These are phyloP conservation scores for Amanita fuliginea DNA, from an alignment of 768 basidiomycete species.

Conservation along the genomic window DNA sequence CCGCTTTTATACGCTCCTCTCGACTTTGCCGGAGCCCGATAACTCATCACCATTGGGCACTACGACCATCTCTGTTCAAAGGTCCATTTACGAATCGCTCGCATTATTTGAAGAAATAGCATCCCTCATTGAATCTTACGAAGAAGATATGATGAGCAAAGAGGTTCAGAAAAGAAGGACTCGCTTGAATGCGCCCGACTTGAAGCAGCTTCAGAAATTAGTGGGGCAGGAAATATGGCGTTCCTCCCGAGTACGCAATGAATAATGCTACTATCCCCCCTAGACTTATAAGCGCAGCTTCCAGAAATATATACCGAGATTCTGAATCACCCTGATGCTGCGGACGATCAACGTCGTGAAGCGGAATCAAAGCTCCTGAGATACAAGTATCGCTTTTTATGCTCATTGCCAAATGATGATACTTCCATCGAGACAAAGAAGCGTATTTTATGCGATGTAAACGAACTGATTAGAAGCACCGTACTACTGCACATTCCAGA, in stretches of 20 bases:
- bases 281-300: conserved; percentile 31
- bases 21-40: conserved; percentile 61
- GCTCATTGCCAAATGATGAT: conserved; percentile 37
- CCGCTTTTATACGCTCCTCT: conserved; percentile 47
- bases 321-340: conserved; percentile 69
- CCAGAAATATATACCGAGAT: conserved; percentile 67
- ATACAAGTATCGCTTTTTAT: conserved; percentile 51
- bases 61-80: conserved; percentile 44
- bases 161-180: conserved; percentile 74
- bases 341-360: conserved; percentile 67
- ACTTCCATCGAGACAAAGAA: conserved; percentile 29
- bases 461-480: conserved; percentile 63
- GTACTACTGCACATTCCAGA: conserved; percentile 69
- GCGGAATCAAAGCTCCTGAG: conserved; percentile 69
- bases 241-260: conserved; percentile 40
- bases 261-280: neutral
- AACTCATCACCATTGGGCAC: conserved; percentile 62
- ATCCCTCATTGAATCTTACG: conserved; percentile 47
- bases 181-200: conserved; percentile 57
- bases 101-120: conserved; percentile 66
- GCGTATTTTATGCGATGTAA: conserved; percentile 46
- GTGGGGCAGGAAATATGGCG: conserved; percentile 57
- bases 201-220: conserved; percentile 47
- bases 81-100: conserved; percentile 58
- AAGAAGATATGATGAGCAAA: conserved; percentile 41